Base-by-base conservation (phyloP, 805 yeast genomes). In the Candida vartiovaarae region DNA sequence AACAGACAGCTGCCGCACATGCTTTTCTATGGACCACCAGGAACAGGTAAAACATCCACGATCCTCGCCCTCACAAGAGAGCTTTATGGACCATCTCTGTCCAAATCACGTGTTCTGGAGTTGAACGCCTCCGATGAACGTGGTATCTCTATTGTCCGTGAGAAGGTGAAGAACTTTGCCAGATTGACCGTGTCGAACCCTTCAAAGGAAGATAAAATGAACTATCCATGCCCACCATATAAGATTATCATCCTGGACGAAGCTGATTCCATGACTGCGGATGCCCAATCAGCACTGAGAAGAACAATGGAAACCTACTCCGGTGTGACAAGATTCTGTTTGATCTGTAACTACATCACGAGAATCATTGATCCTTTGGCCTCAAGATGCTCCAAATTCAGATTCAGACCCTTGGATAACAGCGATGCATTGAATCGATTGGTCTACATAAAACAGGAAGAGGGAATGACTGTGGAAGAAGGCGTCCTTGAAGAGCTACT, bases 201-300 rank as follows among this genome's bases (percentile, higher is more conserved):
- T 1, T 60, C 84, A 1, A 68, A 72, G 11, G 82, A 80, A 34
- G 93, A 84, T 54, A 63, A 75, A 40, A 76, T 68, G 34, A 74
- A 79, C 20, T 90, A 89, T 65, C 96, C 98, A 2, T 91, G 98
- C 60, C 98, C 99, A 1, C 97, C 98, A 5, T 93, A 86, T 65
- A 93, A 93, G 61, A 79, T 93, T 55, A 84, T 93, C 50, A 86
- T 93, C 36, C 66, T 93, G 42, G 97, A 90, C 67, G 97, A 90
- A 64, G 97, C 97, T 1, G 97, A 93, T 63, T 87, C 96, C 9
- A 93, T 93, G 97, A 93, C 99, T 8, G 76, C 87, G 36, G 97
- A 88, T 55, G 99, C 99, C 0, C 99, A 93, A 61, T 78, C 89
- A 43, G 99, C 99, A 1, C 71, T 93, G 50, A 78, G 99, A 67